Evolutionary conservation across 1,139 yeast species (phyloP), one percentile per base, ranked within the genome.

Genomic region (Diutina rugosa): DNA sequence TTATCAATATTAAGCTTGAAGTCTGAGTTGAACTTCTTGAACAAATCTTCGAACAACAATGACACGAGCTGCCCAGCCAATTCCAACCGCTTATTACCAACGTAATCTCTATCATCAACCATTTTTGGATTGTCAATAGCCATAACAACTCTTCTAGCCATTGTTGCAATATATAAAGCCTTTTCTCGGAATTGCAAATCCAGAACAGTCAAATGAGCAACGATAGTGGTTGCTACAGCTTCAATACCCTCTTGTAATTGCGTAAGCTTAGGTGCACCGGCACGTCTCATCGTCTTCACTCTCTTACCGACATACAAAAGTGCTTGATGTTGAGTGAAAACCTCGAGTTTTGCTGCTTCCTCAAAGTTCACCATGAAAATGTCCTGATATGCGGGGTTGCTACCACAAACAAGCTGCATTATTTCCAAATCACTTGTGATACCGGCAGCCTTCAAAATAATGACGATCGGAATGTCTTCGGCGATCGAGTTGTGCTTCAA

Each of bases 51-150:
- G 70, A 93, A 93, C 60, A 93, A 73, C 61, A 93, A 76, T 7
- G 98, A 90, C 90, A 93, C 88, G 66, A 95, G 79, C 70, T 95
- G 99, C 58, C 99, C 99, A 1, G 99, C 99, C 68, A 95, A 77
- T 73, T 93, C 99, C 65, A 93, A 78, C 72, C 99, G 87, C 72
- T 93, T 93, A 72, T 93, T 93, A 75, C 99, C 99, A 52, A 95
- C 99, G 66, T 93, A 93, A 74, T 95, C 99, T 72, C 99, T 82
- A 71, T 95, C 99, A 66, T 93, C 99, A 38, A 95, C 97, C 87
- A 90, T 85, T 63, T 85, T 85, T 5, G 98, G 96, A 67, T 93
- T 88, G 61, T 89, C 85, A 85, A 93, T 90, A 5, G 99, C 90
- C 95, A 90, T 89, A 35, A 93, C 79, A 3, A 93, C 98, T 65